Evolutionary conservation across 495 filamentous ascomycete genomes (phyloP).

Genomic region (Aspergillus nanangensis): DNA sequence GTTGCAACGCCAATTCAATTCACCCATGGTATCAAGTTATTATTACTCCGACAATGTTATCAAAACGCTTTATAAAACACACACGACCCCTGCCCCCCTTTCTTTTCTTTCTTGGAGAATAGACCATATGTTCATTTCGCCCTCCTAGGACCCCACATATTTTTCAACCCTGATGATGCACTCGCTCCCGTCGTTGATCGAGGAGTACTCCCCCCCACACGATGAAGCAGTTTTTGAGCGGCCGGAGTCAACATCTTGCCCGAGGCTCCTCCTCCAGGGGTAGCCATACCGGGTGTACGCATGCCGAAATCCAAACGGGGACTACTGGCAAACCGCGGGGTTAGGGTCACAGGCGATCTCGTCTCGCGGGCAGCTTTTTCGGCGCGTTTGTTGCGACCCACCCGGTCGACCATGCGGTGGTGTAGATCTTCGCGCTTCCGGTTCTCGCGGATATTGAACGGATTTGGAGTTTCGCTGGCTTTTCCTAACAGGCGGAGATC

Average conservation of each 20-base stretch:
- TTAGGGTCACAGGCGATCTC: slow-evolving; percentile 51
- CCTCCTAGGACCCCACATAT: slow-evolving; percentile 56
- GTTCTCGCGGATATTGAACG: slow-evolving; percentile 75
- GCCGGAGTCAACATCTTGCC: slow-evolving; percentile 59
- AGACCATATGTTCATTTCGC: slow-evolving; percentile 31
- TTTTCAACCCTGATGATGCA: slow-evolving; percentile 43
- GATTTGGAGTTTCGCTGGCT: slow-evolving; percentile 64
- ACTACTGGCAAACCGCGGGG: slow-evolving; percentile 75
- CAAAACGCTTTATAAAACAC: too few species aligned
- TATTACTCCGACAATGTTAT: too few species aligned
- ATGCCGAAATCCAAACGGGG: slow-evolving; percentile 55
- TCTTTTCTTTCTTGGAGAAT: too few species aligned
- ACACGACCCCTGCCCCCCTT: too few species aligned
- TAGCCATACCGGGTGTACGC: slow-evolving; percentile 42
- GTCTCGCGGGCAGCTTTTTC: slow-evolving; percentile 43
- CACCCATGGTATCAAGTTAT: too few species aligned
- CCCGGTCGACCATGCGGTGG: slow-evolving; percentile 85
- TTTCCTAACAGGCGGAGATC: slow-evolving; percentile 47
- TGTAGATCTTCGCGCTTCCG: slow-evolving; percentile 80
- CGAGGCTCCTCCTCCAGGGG: slow-evolving; percentile 6
- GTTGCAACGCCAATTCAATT: too few species aligned
- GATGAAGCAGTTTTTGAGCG: slow-evolving; percentile 69
- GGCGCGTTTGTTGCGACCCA: slow-evolving; percentile 67
- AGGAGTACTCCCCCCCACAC: slow-evolving; percentile 55
- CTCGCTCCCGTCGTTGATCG: slow-evolving; percentile 20